A percentile compares a stretch with the other conserved stretches of the same genome.
phyloP scores from a whole-genome alignment of 495 filamentous ascomycete species.

The Penicillium parvum region DNA sequence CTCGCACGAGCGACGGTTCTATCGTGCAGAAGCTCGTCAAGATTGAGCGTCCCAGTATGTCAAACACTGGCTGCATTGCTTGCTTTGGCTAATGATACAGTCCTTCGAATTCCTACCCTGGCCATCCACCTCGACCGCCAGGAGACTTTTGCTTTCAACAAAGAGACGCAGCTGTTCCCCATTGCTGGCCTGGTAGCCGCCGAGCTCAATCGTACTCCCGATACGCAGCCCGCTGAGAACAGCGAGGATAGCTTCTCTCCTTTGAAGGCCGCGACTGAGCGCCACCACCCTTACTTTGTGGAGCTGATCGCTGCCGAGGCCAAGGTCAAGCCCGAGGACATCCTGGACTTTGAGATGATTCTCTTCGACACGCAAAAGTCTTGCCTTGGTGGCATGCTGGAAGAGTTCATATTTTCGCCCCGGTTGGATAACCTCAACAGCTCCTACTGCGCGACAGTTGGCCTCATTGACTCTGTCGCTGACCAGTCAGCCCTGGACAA shows the following conservation, averaged over 20 bases:
- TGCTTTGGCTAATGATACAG: constrained; percentile 22
- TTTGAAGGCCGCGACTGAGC: constrained; percentile 68
- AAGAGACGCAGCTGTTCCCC: constrained; percentile 91
- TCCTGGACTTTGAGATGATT: constrained; percentile 92
- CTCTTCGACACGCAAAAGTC: constrained; percentile 93
- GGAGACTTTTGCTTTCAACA: constrained; percentile 85
- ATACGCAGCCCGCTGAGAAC: constrained; percentile 29
- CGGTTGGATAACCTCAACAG: constrained; percentile 93
- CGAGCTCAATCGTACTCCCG: constrained; percentile 73
- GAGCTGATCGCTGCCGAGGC: constrained; percentile 80
- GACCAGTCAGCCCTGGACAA: constrained; percentile 57
- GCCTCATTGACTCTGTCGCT: constrained; percentile 76
- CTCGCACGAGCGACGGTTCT: constrained; percentile 65
- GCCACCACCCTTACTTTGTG: constrained; percentile 85
- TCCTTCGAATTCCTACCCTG: constrained; percentile 85
- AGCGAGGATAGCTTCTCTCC: constrained; percentile 55
- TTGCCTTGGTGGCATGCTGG: constrained; percentile 80
- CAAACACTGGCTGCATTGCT: neutral
- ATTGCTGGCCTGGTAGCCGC: constrained; percentile 84
- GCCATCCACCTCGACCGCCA: constrained; percentile 90
- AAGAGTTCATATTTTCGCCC: constrained; percentile 91
- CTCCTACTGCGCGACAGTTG: constrained; percentile 82
- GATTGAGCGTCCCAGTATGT: constrained; percentile 73
- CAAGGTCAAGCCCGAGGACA: constrained; percentile 59
- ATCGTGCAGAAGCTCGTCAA: constrained; percentile 85